A percentile compares a stretch with the other conserved stretches of the same genome.
These are phyloP conservation scores for Raddia distichophylla DNA, from an alignment of 176 grass and related monocot genomes.

Conservation along the genomic window DNA sequence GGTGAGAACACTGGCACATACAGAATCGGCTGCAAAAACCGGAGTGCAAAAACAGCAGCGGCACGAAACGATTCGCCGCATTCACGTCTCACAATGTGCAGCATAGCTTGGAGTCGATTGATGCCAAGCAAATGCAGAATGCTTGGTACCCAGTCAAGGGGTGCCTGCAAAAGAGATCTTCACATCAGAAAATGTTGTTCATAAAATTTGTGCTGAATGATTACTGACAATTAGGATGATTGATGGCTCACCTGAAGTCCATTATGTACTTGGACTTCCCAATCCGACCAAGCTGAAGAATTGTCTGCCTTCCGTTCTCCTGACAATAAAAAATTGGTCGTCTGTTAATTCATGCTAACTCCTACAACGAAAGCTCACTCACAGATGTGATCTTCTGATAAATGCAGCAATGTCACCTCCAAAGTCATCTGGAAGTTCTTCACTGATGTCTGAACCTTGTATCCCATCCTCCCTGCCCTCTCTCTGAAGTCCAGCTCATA, in stretches of 20 bases:
- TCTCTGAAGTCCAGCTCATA: slow-evolving; percentile 96
- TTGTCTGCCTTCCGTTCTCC: slow-evolving; percentile 79
- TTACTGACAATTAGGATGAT: neutral
- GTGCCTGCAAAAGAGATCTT: slow-evolving; percentile 46
- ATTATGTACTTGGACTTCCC: slow-evolving; percentile 83
- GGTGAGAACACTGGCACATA: slow-evolving; percentile 34
- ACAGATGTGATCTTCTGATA: neutral
- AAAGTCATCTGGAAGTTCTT: slow-evolving; percentile 93
- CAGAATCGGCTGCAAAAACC: neutral
- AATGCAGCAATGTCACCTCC: slow-evolving; percentile 45
- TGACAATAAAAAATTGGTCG: slow-evolving; percentile 8
- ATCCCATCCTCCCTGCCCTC: slow-evolving; percentile 77
- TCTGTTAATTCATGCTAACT: neutral
- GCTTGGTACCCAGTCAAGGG: slow-evolving; percentile 94
- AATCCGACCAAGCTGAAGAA: slow-evolving; percentile 83
- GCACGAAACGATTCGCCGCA: neutral
- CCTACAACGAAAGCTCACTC: neutral
- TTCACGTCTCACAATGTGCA: slow-evolving; percentile 58
- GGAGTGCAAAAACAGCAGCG: neutral
- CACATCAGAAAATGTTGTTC: neutral
- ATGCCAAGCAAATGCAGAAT: slow-evolving; percentile 91
- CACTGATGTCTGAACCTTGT: slow-evolving; percentile 83
- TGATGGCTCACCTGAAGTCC: slow-evolving; percentile 72
- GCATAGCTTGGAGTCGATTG: slow-evolving; percentile 89
- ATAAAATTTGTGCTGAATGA: too few relatives aligned